A percentile compares a stretch with the other conserved stretches of the same genome.
Conservation (phyloP, 2,329 filamentous ascomycete genomes). For the Tolypocladium capitatum region DNA sequence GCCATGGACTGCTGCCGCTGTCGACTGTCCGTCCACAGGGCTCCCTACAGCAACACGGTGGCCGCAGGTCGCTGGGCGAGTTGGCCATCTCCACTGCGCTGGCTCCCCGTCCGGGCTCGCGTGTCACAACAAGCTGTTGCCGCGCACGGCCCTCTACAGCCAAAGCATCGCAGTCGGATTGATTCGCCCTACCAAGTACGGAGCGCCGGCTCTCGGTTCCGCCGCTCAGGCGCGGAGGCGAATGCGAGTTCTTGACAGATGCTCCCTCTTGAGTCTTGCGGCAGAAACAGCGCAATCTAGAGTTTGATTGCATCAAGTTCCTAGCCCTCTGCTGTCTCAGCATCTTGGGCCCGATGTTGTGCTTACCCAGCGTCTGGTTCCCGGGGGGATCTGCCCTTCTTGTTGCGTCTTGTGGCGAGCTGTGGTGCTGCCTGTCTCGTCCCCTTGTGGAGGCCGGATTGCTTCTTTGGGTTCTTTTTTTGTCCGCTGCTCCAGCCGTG, state of each 20-base stretch:
- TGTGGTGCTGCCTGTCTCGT: too few relatives aligned
- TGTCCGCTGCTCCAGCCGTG: too few relatives aligned
- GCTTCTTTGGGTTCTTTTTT: too few relatives aligned
- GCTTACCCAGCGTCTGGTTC: background rate
- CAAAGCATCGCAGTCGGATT: too few relatives aligned
- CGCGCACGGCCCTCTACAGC: slow-evolving; percentile 1
- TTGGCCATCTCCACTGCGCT: background rate
- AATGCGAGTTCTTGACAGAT: too few relatives aligned
- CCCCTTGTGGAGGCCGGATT: too few relatives aligned
- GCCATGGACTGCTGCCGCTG: background rate
- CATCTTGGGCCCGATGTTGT: background rate
- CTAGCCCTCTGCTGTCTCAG: background rate
- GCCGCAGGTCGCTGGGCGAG: background rate
- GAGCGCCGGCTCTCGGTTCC: background rate
- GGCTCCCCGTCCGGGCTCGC: background rate
- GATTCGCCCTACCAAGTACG: too few relatives aligned
- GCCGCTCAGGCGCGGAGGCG: background rate
- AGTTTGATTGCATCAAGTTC: background rate
- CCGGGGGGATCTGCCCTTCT: background rate
- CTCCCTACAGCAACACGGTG: background rate
- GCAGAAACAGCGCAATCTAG: background rate
- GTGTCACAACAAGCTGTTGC: background rate
- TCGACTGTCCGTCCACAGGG: background rate
- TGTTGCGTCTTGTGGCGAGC: too few relatives aligned
- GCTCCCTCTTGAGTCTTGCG: background rate